Evolutionary conservation across 257 asterid species (phyloP).

Genomic region (Osmanthus fragrans): DNA sequence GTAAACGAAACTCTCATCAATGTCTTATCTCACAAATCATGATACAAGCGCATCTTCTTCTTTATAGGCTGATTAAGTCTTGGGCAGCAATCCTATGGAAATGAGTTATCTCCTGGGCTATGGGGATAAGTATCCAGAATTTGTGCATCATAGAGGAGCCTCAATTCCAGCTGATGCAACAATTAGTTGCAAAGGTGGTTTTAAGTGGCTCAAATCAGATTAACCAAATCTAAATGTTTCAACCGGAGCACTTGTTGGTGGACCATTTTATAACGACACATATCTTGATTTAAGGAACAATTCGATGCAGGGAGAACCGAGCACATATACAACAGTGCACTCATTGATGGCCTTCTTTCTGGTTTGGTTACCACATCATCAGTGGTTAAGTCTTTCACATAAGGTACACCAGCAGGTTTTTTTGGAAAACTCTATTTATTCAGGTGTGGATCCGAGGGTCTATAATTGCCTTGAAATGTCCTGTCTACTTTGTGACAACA

Average conservation of each 20-base stretch:
- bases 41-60: neutral
- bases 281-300: conserved; percentile 71
- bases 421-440: no score
- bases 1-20: neutral
- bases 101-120: conserved; percentile 86
- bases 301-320: conserved; percentile 84
- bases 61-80: conserved; percentile 64
- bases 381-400: conserved; percentile 45
- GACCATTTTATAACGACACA: conserved; percentile 76
- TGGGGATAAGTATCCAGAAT: conserved; percentile 61
- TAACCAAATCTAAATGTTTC: conserved; percentile 79
- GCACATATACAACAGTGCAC: conserved; percentile 76
- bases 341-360: conserved; percentile 75
- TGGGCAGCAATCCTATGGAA: conserved; percentile 70
- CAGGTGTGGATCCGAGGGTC: no score
- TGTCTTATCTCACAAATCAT: neutral
- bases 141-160: conserved; percentile 91
- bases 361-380: conserved; percentile 68
- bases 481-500: no score
- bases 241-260: conserved; percentile 81
- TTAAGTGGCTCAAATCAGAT: conserved; percentile 63
- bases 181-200: conserved; percentile 77
- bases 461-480: no score
- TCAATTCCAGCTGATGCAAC: conserved; percentile 59
- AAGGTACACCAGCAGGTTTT: no score